Evolutionary conservation across 2,329 filamentous ascomycete species (phyloP).

Genomic region (Bipolaris cookei): DNA sequence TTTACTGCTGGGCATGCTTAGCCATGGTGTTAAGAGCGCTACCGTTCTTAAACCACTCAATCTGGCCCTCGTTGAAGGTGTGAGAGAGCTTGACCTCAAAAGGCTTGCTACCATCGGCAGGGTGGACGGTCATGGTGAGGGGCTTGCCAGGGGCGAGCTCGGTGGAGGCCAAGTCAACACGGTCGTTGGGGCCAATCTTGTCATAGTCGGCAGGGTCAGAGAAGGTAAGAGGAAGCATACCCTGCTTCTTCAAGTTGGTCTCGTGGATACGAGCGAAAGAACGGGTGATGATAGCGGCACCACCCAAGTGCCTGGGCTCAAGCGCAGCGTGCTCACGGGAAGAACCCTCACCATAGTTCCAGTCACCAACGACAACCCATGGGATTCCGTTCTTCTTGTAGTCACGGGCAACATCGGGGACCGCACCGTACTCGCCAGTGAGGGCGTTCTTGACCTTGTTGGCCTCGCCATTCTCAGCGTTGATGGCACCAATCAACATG

Average conservation of each 20-base stretch:
- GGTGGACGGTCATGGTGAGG: slow-evolving; percentile 88
- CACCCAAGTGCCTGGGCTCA: slow-evolving; percentile 95
- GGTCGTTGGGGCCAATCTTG: slow-evolving; percentile 91
- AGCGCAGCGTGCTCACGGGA: slow-evolving; percentile 98
- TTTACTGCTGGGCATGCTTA: slow-evolving; percentile 60
- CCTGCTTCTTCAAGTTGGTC: slow-evolving; percentile 99
- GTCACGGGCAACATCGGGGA: slow-evolving; percentile 92
- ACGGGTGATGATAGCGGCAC: slow-evolving; percentile 93
- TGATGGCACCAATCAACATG: slow-evolving; percentile 98
- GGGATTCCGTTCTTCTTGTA: slow-evolving; percentile 97
- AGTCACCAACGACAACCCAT: slow-evolving; percentile 98
- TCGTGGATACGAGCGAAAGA: slow-evolving; percentile 99
- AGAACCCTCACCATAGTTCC: slow-evolving; percentile 98
- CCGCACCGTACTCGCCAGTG: slow-evolving; percentile 82
- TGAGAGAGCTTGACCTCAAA: slow-evolving; percentile 87
- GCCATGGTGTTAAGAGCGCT: slow-evolving; percentile 99
- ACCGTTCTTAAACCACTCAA: slow-evolving; percentile 99
- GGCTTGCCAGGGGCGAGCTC: slow-evolving; percentile 92
- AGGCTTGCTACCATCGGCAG: slow-evolving; percentile 74
- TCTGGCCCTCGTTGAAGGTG: slow-evolving; percentile 97
- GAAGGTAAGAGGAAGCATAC: slow-evolving; percentile 98
- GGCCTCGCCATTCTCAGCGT: slow-evolving; percentile 92
- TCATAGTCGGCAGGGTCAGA: slow-evolving; percentile 95
- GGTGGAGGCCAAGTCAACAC: slow-evolving; percentile 87
- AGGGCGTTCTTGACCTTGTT: slow-evolving; percentile 96